Base-by-base conservation (phyloP, 495 filamentous ascomycete genomes). In the Lasiosphaeria hispida region DNA sequence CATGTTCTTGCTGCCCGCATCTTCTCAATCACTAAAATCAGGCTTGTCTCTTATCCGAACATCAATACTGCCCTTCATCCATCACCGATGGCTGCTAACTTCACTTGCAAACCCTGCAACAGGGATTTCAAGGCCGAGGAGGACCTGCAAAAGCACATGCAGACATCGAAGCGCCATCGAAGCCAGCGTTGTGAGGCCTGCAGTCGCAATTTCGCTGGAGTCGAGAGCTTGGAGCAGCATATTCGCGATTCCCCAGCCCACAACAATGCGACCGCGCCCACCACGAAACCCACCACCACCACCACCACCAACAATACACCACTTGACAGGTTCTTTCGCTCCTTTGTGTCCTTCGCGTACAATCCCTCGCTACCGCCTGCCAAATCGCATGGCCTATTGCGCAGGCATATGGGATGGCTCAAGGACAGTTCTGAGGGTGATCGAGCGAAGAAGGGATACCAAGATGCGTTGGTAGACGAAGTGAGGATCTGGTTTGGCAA, bases 381-480 rank as follows among this genome's bases (percentile, higher is more conserved):
- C 38, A 53, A 7, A 1, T 40, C 50, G 7, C 23, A 53, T 23
- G 34, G 14, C 19, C 35, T 39, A 2, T 40, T 53, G 15, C 50
- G 50, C 15, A 15, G 40, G 36, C 50, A 53, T 40, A 38, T 38
- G 37, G 50, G 19, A 8, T 53, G 50, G 50, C 36, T 10, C 33
- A 36, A 38, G 11, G 50, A 15, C 50, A 38, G 36, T 11, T 0
- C 35, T 10, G 14, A 36, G 9, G 34, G 10, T 15, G 36, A 41
- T 5, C 14, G 36, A 10, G 50, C 50, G 5, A 13, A 4, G 50
- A 10, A 30, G 10, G 40, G 13, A n/a, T 53, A 53, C 36, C 10
- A 30, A 10, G 38, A 53, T 30, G 50, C 50, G 36, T 35, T 53
- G 37, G 50, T 38, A 35, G 36, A 7, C 50, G 50, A 53, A 23